These are phyloP conservation scores for Phytophthora melonis DNA, from an alignment of 352 stramenopile species.

Conservation along the genomic window DNA sequence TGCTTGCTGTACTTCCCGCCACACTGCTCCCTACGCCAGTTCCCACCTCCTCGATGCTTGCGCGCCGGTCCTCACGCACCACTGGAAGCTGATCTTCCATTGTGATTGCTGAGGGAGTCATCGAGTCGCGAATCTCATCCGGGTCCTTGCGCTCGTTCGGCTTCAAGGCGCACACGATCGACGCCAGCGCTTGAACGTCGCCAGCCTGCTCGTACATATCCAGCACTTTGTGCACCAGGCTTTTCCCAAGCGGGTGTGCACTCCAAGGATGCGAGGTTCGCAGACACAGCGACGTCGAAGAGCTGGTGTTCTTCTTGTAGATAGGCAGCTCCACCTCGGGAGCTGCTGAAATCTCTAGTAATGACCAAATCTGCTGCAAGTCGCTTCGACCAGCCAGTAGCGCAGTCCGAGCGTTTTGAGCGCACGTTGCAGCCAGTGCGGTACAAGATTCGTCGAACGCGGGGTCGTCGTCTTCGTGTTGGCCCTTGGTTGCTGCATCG, in stretches of 20 bases:
- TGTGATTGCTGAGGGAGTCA: slow-evolving; percentile 32
- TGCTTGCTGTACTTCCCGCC: slow-evolving; percentile 16
- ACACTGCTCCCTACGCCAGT: slow-evolving; percentile 9
- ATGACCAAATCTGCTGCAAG: slow-evolving; percentile 84
- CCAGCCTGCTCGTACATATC: slow-evolving; percentile 83
- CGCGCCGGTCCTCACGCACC: slow-evolving; percentile 38
- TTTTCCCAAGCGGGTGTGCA: slow-evolving; percentile 82
- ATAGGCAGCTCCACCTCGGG: slow-evolving; percentile 59
- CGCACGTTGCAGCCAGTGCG: slow-evolving; percentile 52
- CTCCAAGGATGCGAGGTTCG: slow-evolving; percentile 74
- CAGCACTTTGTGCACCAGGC: slow-evolving; percentile 80
- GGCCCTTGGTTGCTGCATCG: slow-evolving; percentile 8
- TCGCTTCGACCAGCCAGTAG: slow-evolving; percentile 66
- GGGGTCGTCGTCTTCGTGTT: slow-evolving; percentile 7
- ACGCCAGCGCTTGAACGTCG: slow-evolving; percentile 78
- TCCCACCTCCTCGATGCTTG: slow-evolving; percentile 25
- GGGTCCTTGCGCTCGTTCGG: slow-evolving; percentile 41
- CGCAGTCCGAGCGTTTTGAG: slow-evolving; percentile 67
- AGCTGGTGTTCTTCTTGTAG: slow-evolving; percentile 43
- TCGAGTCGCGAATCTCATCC: slow-evolving; percentile 17
- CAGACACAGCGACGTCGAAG: slow-evolving; percentile 36
- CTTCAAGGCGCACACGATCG: slow-evolving; percentile 79
- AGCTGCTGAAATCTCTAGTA: slow-evolving; percentile 76
- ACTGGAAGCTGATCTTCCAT: slow-evolving; percentile 47
- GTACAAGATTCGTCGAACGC: slow-evolving; percentile 20